Conservation (phyloP, 2,329 filamentous ascomycete genomes). For the Raffaelea albimanens region DNA sequence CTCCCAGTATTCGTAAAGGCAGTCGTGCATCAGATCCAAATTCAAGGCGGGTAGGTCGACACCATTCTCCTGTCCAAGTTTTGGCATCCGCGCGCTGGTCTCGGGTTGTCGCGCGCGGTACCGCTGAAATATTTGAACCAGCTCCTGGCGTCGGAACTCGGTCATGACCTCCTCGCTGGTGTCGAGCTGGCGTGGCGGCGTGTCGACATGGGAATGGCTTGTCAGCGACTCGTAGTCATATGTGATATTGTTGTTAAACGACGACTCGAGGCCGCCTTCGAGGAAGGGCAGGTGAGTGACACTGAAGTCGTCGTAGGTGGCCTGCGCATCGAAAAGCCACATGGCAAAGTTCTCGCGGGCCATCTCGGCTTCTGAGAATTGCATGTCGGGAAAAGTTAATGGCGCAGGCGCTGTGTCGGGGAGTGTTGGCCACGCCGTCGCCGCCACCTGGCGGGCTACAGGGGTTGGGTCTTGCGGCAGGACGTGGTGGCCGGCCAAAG, state of each 20-base stretch:
- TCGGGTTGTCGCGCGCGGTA: conserved; percentile 34
- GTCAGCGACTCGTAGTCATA: conserved; percentile 42
- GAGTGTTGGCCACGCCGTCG: conserved; percentile 10
- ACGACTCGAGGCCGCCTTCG: conserved; percentile 39
- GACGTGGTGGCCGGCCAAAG: too few relatives aligned
- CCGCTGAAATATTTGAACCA: conserved; percentile 31
- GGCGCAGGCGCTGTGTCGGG: conserved; percentile 23
- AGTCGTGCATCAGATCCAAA: conserved; percentile 74
- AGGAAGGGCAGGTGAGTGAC: conserved; percentile 35
- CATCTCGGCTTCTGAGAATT: conserved; percentile 25
- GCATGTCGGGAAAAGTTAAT: conserved; percentile 23
- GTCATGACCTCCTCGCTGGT: conserved; percentile 33
- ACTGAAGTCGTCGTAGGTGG: conserved; percentile 30
- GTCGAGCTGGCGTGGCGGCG: conserved; percentile 27
- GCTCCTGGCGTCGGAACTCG: conserved; percentile 34
- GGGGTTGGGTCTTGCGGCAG: too few relatives aligned
- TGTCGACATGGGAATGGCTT: conserved; percentile 36
- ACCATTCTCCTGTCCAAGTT: conserved; percentile 27
- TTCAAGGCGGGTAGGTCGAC: conserved; percentile 47
- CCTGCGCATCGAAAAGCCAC: conserved; percentile 41
- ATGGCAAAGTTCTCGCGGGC: conserved; percentile 36
- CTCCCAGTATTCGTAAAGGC: conserved; percentile 80
- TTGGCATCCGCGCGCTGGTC: conserved; percentile 23
- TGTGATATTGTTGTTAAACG: conserved; percentile 40
- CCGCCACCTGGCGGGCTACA: conserved; percentile 10